Base-by-base conservation (phyloP, 345 rosid genomes). In the Nasturtium officinale region DNA sequence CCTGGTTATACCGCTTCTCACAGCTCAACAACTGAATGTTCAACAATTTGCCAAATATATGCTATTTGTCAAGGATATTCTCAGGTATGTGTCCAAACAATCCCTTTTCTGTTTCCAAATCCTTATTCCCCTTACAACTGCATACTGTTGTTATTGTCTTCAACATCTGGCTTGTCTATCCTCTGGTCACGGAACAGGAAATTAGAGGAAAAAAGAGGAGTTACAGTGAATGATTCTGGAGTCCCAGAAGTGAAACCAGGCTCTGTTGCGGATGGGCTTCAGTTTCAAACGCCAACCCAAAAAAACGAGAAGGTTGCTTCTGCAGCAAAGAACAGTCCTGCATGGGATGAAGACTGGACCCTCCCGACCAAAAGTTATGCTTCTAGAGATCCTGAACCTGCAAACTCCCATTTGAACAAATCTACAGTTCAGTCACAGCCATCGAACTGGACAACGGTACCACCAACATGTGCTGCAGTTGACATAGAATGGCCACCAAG, bases 331-430 rank as follows among this genome's bases (percentile, higher is more conserved):
- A 77, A 75, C 61, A 76, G 83, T 57, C 37, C 88, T 8, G 64
- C 89, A n/a, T 94, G 97, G 96, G 97, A 94, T 70, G 97, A 89
- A 67, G 96, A 91, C 47, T 94, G 98, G 97, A 85, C 87, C 65
- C 65, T 86, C 10, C 72, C 80, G 1, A 60, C 79, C 42, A 83
- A 82, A 71, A 83, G 65, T 53, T 69, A 79, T 54, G 30, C 61
- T 43, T 4, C 80, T 7, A 68, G 60, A 15, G 76, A 75, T 56
- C 67, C 81, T 43, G 33, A 57, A 37, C 8, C 82, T 18, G 10
- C 43, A 17, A 71, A 37, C 61, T 78, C 70, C 59, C 87, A 75
- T 55, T 72, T 90, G 4, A 67, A 55, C 69, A 87, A 78, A 21
- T 35, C 79, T 18, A 66, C 82, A 11, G 78, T 52, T 65, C 82